Percentiles rank a stretch among this genome's conserved stretches.
phyloP scores from a whole-genome alignment of 768 basidiomycete species.

The Lentinus brumalis region DNA sequence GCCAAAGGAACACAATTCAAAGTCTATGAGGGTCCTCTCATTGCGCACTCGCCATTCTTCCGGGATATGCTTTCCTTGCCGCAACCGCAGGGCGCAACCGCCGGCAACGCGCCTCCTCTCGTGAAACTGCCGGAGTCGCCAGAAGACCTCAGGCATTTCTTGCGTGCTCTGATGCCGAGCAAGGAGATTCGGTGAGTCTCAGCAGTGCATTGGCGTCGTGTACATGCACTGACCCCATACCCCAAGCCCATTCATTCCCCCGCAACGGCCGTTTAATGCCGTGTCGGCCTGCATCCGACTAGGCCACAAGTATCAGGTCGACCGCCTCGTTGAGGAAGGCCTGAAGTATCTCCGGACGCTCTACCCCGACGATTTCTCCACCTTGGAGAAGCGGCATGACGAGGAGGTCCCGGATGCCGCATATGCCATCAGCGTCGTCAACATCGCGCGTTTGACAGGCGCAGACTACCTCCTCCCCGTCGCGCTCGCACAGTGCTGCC shows the following conservation, averaged over 20 bases:
- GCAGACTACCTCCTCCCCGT: conserved; percentile 1
- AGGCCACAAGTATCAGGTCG: not conserved
- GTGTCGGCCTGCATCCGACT: not conserved
- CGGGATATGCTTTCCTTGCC: conserved; percentile 2
- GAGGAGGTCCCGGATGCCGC: not conserved
- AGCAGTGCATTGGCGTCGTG: not conserved
- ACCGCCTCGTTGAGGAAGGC: not conserved
- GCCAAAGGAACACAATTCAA: not conserved
- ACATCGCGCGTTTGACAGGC: conserved; percentile 10
- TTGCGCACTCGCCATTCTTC: conserved; percentile 10
- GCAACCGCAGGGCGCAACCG: not conserved
- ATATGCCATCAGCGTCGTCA: conserved; percentile 8
- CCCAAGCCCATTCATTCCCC: not conserved
- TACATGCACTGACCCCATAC: not conserved
- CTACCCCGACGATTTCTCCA: not conserved
- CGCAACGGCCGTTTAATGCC: not conserved
- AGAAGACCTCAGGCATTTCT: not conserved
- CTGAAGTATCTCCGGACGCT: not conserved
- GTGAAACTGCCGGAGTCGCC: not conserved
- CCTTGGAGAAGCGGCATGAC: not conserved
- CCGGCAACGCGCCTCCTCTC: not conserved
- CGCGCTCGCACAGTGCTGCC: not conserved
- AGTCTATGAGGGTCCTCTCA: conserved; percentile 11
- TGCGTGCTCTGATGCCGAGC: not conserved
- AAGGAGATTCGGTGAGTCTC: not conserved